Conservation (phyloP, 331 rosid genomes). For the Malus hybrid region DNA sequence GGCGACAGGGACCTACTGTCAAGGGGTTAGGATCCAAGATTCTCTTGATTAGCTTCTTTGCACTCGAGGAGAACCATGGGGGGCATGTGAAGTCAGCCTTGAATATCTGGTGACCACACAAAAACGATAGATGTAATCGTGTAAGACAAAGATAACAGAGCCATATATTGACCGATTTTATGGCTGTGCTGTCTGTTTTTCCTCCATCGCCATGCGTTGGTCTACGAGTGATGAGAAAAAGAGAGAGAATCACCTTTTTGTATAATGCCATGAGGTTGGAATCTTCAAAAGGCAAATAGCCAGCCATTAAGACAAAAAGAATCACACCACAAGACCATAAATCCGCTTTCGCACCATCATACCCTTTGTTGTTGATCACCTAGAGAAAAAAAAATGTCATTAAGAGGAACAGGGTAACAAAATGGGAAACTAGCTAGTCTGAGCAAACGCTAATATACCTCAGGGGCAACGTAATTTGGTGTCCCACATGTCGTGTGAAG, state of each 20-base stretch:
- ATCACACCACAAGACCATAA: conserved; percentile 98
- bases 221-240: not conserved
- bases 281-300: conserved; percentile 94
- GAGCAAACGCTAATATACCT: conserved; percentile 42
- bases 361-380: conserved; percentile 94
- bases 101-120: conserved; percentile 58
- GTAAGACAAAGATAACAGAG: not conserved
- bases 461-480: conserved; percentile 98
- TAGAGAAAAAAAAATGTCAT: conserved; percentile 24
- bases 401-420: conserved; percentile 1
- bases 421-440: conserved; percentile 2
- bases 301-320: conserved; percentile 93
- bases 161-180: not conserved
- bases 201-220: too few relatives aligned
- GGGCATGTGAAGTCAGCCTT: conserved; percentile 85
- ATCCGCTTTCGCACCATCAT: conserved; percentile 94
- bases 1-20: conserved; percentile 44
- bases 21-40: conserved; percentile 87
- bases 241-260: conserved; percentile 54
- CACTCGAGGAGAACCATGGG: conserved; percentile 92
- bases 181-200: too few relatives aligned
- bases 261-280: conserved; percentile 68
- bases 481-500: conserved; percentile 99
- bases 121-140: not conserved
- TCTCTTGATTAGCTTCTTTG: conserved; percentile 74